Base-by-base conservation (phyloP, 768 basidiomycete genomes). In the Mycena albidolilacea region DNA sequence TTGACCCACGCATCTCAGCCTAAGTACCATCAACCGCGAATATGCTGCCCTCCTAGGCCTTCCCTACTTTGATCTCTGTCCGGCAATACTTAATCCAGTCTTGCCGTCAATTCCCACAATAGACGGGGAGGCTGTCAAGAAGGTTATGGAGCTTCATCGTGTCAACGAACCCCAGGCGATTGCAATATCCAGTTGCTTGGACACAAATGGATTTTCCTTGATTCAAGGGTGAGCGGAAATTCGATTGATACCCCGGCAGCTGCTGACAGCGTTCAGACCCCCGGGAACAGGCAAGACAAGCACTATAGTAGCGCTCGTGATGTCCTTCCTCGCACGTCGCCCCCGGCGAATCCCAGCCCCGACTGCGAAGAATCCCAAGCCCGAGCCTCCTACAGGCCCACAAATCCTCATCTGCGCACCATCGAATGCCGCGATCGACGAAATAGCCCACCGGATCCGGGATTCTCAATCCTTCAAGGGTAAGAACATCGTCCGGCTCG, bases 281-380 rank as follows among this genome's bases (percentile, higher is more conserved):
- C 98, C 98, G 1, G 98, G 98, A 67, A 99, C 98, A 0, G 98
- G 98, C 14, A 99, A 99, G 84, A 99, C 98, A 10, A 97, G 95
- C 23, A 99, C 98, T 1, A 99, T 99, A 73, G 96, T 96, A 76
- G 96, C 95, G 23, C 87, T 99, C n/a, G 93, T 98, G 7, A 91
- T 95, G 52, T 90, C 92, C 5, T 96, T 93, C 79, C 80, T 98
- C 48, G 89, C 92, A 3, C 87, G 85, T 48, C 91, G 93, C 23
- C 80, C 90, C 7, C 90, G 92, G 43, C 80, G 89, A 1, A 82
- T 88, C 35, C 23, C 78, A 66, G 57, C 23, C 59, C 67, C 69
- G 80, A 65, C 80, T 74, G 66, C 76, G 80, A 19, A 83, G 80
- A 44, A 82, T 83, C 15, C 79, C 80, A 39, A 87, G 88, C 73